Conservation (phyloP, 2,329 filamentous ascomycete species). For the Lizonia empirigonia region DNA sequence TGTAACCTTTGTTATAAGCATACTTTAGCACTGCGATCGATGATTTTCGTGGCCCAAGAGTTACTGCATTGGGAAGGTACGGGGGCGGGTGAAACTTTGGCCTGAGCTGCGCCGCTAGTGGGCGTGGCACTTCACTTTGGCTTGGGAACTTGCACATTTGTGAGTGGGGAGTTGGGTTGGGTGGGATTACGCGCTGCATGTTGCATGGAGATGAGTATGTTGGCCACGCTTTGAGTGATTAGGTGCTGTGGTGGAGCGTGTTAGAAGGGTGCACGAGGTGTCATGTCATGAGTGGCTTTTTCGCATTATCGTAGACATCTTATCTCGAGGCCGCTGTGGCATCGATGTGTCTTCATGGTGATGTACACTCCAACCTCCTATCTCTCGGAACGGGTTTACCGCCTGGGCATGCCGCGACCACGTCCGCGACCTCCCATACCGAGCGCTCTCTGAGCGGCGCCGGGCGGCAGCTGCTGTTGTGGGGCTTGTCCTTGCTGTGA, state of each 20-base stretch:
- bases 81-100: background rate
- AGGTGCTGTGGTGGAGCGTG: background rate
- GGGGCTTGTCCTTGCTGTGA: slow-evolving; percentile 83
- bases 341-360: slow-evolving; percentile 28
- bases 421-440: slow-evolving; percentile 69
- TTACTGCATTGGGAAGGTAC: slow-evolving; percentile 7
- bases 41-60: background rate
- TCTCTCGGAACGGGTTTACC: slow-evolving; percentile 55
- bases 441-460: slow-evolving; percentile 85
- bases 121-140: too few species aligned
- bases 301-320: slow-evolving; percentile 44
- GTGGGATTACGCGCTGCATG: background rate
- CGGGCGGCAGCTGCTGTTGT: slow-evolving; percentile 64
- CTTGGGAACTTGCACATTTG: too few species aligned
- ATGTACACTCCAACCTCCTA: slow-evolving; percentile 24
- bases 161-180: too few species aligned
- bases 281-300: slow-evolving; percentile 16
- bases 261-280: background rate
- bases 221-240: background rate
- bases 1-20: slow-evolving; percentile 17
- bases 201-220: background rate
- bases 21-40: slow-evolving; percentile 16
- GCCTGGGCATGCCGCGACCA: slow-evolving; percentile 75
- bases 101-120: background rate
- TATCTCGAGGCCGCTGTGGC: slow-evolving; percentile 20